phyloP scores from a whole-genome alignment of 768 basidiomycete genomes.

The Boletus speciosus region DNA sequence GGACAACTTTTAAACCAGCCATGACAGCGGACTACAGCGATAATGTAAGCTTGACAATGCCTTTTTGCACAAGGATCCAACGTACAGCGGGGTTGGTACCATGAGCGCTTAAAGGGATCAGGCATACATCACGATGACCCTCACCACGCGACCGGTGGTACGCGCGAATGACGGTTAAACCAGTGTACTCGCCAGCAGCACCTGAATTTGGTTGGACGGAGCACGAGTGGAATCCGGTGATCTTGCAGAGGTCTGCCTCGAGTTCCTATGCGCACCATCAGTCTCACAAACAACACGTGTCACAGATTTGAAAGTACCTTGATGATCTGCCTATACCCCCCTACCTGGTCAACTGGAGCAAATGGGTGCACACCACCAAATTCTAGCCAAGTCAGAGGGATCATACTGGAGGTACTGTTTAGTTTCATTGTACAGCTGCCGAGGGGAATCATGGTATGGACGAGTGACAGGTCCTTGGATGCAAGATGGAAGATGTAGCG shows the following conservation, averaged over 20 bases:
- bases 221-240: slow-evolving; percentile 95
- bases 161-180: slow-evolving; percentile 90
- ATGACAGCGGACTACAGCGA: slow-evolving; percentile 82
- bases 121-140: slow-evolving; percentile 80
- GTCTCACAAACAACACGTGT: background rate
- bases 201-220: slow-evolving; percentile 99
- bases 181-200: slow-evolving; percentile 95
- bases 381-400: slow-evolving; percentile 92
- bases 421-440: slow-evolving; percentile 98
- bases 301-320: slow-evolving; percentile 41
- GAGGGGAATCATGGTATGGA: slow-evolving; percentile 94
- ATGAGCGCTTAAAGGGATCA: slow-evolving; percentile 95
- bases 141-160: slow-evolving; percentile 91
- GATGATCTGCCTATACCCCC: slow-evolving; percentile 82
- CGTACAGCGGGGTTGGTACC: slow-evolving; percentile 97
- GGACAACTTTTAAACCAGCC: slow-evolving; percentile 94
- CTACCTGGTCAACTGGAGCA: slow-evolving; percentile 82
- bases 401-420: slow-evolving; percentile 98
- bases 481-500: slow-evolving; percentile 94
- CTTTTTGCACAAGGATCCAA: background rate
- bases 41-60: slow-evolving; percentile 13
- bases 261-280: slow-evolving; percentile 61
- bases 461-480: slow-evolving; percentile 90
- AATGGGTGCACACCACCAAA: slow-evolving; percentile 92
- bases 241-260: slow-evolving; percentile 83